Conservation (phyloP, 768 basidiomycete genomes). For the Boletus coccyginus region DNA sequence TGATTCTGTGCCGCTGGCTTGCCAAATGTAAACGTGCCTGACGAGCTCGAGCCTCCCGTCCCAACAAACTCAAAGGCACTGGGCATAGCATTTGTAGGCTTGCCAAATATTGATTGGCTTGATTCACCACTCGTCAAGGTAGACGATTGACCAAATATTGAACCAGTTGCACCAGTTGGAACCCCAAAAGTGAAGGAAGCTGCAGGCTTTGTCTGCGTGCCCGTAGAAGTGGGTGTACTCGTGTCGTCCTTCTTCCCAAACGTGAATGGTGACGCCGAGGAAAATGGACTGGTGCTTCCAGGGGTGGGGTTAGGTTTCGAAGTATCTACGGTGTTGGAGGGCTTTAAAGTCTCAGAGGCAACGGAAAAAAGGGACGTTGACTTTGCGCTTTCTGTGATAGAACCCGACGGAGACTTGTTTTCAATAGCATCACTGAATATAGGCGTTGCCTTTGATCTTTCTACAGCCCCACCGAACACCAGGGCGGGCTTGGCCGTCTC, state of each 20-base stretch:
- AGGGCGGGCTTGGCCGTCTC: conserved; percentile 4
- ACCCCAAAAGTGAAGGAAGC: conserved; percentile 20
- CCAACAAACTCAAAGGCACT: conserved; percentile 35
- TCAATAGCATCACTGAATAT: background rate
- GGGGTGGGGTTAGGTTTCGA: conserved; percentile 1
- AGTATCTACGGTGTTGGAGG: background rate
- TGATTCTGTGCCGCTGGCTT: conserved; percentile 30
- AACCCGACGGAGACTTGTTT: background rate
- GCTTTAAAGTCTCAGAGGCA: background rate
- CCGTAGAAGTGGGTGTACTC: background rate
- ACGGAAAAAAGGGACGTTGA: background rate
- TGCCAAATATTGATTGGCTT: conserved; percentile 12
- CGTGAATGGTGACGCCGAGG: conserved; percentile 8
- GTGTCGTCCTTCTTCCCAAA: conserved; percentile 18
- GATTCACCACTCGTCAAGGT: conserved; percentile 2
- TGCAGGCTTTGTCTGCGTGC: conserved; percentile 25
- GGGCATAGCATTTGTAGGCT: conserved; percentile 17
- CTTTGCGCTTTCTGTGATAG: background rate
- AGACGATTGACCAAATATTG: conserved; percentile 11
- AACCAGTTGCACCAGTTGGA: conserved; percentile 3
- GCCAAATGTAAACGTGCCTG: conserved; percentile 22
- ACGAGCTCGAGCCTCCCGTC: conserved; percentile 9
- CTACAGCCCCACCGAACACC: background rate
- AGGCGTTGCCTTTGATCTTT: conserved; percentile 1
- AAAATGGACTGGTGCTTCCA: conserved; percentile 1